Evolutionary conservation across 2,329 filamentous ascomycete species (phyloP), one percentile per base, ranked within the genome.

Genomic region (Penicillium decumbens): DNA sequence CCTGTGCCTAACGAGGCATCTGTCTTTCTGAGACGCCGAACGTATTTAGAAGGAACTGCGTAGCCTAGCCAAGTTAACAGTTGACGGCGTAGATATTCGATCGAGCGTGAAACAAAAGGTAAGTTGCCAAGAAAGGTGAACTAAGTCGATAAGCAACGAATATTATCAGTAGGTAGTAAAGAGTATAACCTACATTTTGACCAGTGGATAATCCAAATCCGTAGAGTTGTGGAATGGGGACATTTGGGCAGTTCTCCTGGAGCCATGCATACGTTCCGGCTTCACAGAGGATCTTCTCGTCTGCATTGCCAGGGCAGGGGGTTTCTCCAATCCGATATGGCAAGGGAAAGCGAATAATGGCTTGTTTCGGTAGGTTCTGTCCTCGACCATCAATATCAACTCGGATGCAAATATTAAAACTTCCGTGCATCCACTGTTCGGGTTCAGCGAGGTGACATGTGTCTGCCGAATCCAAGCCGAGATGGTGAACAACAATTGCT

Each of bases 281-380:
- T 58, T 75, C 72, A 49, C 59, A 76, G 15, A 61, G 60, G 28
- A 66, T 44, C 42, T 77, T 77, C 60, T 77, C 73, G 29, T 76
- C 68, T 12, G 67, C 64, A 37, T 67, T 74, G 10, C 72, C 74
- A 10, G 71, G 71, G 48, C 60, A 43, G 23, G 39, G 50, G 12
- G 45, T 48, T 46, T 75, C 73, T 8, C 72, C 73, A 4, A 72
- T 55, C 43, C 68, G 51, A 38, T 62, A 64, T 29, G 27, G 27
- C 9, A 29, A 7, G 9, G 27, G 27, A 12, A 29, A 29, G 3
- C 27, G 27, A 3, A 29, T 10, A 2, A 29, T 29, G 6, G 9
- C 27, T 29, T 29, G 27, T 12, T 29, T 29, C 2, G 8, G 1
- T 3, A 8, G 27, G 6, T 8, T 8, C 9, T 9, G 27, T 1